These are phyloP conservation scores for Hymenoscyphus linearis DNA, from an alignment of 2,329 filamentous ascomycete species.

Conservation along the genomic window DNA sequence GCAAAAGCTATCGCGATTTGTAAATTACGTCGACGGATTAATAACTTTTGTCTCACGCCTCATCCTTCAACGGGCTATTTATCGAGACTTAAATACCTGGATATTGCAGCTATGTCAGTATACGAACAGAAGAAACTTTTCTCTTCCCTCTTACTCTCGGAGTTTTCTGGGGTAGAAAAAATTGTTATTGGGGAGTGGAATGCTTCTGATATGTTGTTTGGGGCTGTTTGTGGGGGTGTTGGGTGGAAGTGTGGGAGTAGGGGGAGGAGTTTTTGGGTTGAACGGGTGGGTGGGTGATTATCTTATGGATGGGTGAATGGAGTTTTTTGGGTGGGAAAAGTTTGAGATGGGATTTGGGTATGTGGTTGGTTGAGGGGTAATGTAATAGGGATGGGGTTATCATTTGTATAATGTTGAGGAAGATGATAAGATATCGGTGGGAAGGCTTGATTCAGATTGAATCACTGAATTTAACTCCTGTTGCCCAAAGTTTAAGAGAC, in stretches of 20 bases:
- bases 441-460: too few relatives aligned
- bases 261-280: conserved; percentile 6
- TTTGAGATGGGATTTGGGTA: too few relatives aligned
- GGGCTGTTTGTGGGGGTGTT: conserved; percentile 6
- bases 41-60: neutral
- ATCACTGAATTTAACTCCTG: too few relatives aligned
- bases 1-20: conserved; percentile 4
- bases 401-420: too few relatives aligned
- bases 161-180: neutral
- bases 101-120: conserved; percentile 3
- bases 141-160: conserved; percentile 3
- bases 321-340: too few relatives aligned
- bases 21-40: conserved; percentile 6
- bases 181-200: conserved; percentile 7
- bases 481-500: too few relatives aligned
- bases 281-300: neutral
- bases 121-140: conserved; percentile 10
- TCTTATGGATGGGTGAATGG: too few relatives aligned
- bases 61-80: neutral
- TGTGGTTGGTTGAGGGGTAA: too few relatives aligned
- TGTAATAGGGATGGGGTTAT: too few relatives aligned
- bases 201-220: neutral
- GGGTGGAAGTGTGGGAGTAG: conserved; percentile 6
- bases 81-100: neutral
- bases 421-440: too few relatives aligned